A percentile compares a stretch with the other conserved stretches of the same genome.
Evolutionary conservation across 2,329 filamentous ascomycete genomes (phyloP).

Genomic region (Camptophora hylomeconis): DNA sequence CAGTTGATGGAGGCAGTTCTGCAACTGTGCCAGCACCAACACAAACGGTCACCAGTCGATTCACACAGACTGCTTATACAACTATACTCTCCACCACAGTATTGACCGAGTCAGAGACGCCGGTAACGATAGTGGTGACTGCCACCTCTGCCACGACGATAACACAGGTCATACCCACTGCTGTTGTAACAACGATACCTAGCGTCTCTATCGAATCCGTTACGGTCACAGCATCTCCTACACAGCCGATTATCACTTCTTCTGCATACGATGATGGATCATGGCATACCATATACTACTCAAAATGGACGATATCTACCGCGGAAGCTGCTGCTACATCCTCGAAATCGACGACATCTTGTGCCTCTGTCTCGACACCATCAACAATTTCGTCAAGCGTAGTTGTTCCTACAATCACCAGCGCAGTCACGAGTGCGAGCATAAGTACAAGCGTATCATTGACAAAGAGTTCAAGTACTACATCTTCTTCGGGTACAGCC

Average conservation of each 20-base stretch:
- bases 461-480: too few species aligned
- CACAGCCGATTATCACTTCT: conserved; percentile 9
- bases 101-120: conserved; percentile 12
- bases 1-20: conserved; percentile 21
- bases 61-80: conserved; percentile 15
- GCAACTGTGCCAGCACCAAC: conserved; percentile 11
- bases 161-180: conserved; percentile 7
- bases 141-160: conserved; percentile 10
- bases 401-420: too few species aligned
- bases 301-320: conserved; percentile 6
- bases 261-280: conserved; percentile 19
- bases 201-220: conserved; percentile 6
- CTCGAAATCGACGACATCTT: conserved; percentile 1
- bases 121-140: conserved; percentile 15
- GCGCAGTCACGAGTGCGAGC: too few species aligned
- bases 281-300: conserved; percentile 21
- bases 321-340: conserved; percentile 4
- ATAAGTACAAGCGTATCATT: too few species aligned
- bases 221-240: conserved; percentile 13
- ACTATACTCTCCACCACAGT: conserved; percentile 20
- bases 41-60: conserved; percentile 16
- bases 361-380: background rate
- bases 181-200: conserved; percentile 7
- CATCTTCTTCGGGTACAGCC: too few species aligned
- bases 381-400: too few species aligned